Base-by-base conservation (phyloP, 208 protist species). In the Trypanosoma vivax region DNA sequence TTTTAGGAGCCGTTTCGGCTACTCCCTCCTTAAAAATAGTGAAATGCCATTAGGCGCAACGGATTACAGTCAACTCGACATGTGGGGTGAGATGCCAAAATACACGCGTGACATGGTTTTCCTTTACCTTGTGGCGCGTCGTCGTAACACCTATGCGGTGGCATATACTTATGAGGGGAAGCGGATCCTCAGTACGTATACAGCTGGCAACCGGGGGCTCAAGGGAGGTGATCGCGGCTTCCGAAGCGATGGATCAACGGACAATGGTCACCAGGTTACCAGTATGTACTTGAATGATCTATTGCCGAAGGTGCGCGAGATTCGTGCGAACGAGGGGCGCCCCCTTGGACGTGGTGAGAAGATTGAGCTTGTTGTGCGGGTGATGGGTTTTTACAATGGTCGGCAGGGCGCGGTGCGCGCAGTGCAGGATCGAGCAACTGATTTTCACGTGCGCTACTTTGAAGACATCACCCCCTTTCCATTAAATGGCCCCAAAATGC, bases 391-490 rank as follows among this genome's bases (percentile, higher is more conserved):
- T 42, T 94, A 94, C 65, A 94, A 94, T 50, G 82, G 87, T 33
- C 68, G 87, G 16, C 87, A 94, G 53, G 87, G 87, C 18, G 87
- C 87, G 13, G 80, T 94, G 55, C 76, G 83, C 23, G 87, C 87
- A 2, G 80, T 94, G 37, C 78, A 88, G 60, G 87, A 94, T 53
- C 79, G 87, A 49, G 71, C 62, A 9, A 63, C 67, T 13, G 78
- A 90, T 21, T 94, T 82, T 54, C 33, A 72, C 2, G 83, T 94
- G 52, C 68, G 83, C 25, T 91, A 90, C 53, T 65, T 94, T 42
- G 87, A 94, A 61, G 87, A 94, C 58, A 89, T 94, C 50, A 94
- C 87, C 2, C 87, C 87, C n/a, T 86, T 94, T 46, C 87, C 87
- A 28, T 62, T 87, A 39, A 94, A 94, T 33, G 87, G 87, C 9